phyloP scores from a whole-genome alignment of 202 grass and related monocot genomes.

The Carex arenaria region DNA sequence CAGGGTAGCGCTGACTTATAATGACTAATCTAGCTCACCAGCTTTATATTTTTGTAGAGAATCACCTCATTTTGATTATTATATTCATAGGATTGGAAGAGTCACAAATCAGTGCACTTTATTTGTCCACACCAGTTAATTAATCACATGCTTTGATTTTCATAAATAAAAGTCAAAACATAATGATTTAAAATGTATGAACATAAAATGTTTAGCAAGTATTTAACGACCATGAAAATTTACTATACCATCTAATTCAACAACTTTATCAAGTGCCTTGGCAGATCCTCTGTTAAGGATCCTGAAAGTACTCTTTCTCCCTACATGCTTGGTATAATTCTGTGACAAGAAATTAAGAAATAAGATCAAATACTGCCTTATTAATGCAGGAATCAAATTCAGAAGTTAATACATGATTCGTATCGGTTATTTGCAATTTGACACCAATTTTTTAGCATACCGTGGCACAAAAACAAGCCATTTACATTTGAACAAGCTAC shows the following conservation, averaged over 20 bases:
- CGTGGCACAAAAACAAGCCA: not conserved
- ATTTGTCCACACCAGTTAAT: not conserved
- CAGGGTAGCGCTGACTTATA: not conserved
- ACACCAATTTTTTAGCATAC: not conserved
- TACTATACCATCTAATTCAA: slow-evolving; percentile 79
- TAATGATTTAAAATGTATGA: slow-evolving; percentile 14
- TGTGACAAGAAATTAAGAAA: slow-evolving; percentile 31
- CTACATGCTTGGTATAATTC: slow-evolving; percentile 92
- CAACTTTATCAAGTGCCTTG: slow-evolving; percentile 97
- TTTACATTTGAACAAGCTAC: not conserved
- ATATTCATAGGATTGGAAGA: not conserved
- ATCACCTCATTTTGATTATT: not conserved
- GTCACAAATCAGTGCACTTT: not conserved
- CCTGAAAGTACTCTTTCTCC: slow-evolving; percentile 93
- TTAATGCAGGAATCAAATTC: not conserved
- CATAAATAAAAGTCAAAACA: not conserved
- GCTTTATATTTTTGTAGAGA: not conserved
- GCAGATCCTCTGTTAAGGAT: slow-evolving; percentile 98
- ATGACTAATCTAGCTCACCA: not conserved
- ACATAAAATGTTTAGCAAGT: not conserved
- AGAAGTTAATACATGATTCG: not conserved
- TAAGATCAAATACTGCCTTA: not conserved
- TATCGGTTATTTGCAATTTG: not conserved
- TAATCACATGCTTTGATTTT: not conserved
- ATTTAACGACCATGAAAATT: not conserved